These are phyloP conservation scores for Aspergillus panamensis DNA, from an alignment of 495 filamentous ascomycete genomes.

Conservation along the genomic window DNA sequence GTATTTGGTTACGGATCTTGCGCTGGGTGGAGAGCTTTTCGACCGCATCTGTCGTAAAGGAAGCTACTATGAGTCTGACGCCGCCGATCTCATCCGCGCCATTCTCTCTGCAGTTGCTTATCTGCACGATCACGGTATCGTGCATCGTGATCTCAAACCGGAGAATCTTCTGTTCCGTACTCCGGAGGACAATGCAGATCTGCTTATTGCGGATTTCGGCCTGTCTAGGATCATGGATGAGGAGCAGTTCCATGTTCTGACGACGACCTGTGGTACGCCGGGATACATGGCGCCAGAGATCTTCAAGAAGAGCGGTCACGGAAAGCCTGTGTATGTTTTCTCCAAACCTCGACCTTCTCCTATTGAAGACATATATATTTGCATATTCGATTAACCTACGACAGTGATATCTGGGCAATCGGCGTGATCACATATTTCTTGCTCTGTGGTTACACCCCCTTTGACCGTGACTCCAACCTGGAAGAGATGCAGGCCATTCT, in stretches of 20 bases:
- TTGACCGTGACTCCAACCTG: conserved; percentile 94
- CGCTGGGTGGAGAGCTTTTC: conserved; percentile 93
- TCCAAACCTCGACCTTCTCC: background rate
- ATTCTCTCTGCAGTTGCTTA: conserved; percentile 97
- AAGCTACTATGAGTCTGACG: conserved; percentile 95
- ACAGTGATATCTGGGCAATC: conserved; percentile 73
- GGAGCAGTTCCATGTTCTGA: conserved; percentile 96
- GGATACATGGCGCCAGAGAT: conserved; percentile 93
- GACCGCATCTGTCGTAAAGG: conserved; percentile 98
- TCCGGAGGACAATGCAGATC: conserved; percentile 55
- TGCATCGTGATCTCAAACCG: conserved; percentile 76
- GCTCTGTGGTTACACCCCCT: conserved; percentile 96
- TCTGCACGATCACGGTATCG: conserved; percentile 96
- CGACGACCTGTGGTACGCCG: conserved; percentile 94
- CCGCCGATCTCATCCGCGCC: conserved; percentile 89
- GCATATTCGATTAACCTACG: conserved; percentile 5
- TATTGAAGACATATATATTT: conserved; percentile 1
- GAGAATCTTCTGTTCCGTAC: conserved; percentile 55
- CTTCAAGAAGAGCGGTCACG: conserved; percentile 74
- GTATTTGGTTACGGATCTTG: conserved; percentile 95
- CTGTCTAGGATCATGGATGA: conserved; percentile 97
- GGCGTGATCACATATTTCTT: conserved; percentile 93
- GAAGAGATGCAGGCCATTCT: conserved; percentile 99
- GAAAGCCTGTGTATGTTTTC: conserved; percentile 67
- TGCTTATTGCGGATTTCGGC: conserved; percentile 97